These are phyloP conservation scores for Williopsis jadinii DNA, from an alignment of 1,139 yeast genomes.

Conservation along the genomic window DNA sequence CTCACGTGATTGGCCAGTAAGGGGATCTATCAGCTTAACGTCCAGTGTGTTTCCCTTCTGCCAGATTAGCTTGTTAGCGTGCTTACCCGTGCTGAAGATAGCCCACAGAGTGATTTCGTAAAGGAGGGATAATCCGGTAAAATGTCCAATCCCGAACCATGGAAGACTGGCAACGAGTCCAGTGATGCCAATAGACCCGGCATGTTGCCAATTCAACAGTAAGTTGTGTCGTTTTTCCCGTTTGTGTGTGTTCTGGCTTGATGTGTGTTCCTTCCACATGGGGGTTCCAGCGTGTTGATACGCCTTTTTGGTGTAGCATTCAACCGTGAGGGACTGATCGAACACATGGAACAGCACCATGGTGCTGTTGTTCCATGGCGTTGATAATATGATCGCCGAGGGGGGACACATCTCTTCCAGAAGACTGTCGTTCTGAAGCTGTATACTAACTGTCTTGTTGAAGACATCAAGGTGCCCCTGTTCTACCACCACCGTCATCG, in stretches of 20 bases:
- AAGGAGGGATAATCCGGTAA: not conserved
- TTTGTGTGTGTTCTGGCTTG: not conserved
- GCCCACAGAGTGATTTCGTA: too few species aligned
- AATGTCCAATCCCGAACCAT: constrained; percentile 9
- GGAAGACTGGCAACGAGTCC: constrained; percentile 9
- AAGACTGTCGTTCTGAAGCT: not conserved
- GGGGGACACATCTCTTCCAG: not conserved
- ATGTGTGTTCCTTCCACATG: not conserved
- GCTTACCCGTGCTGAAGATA: too few species aligned
- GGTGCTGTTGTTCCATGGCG: too few species aligned
- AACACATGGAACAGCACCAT: too few species aligned
- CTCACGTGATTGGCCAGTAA: too few species aligned
- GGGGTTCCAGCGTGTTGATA: too few species aligned
- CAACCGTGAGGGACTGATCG: too few species aligned
- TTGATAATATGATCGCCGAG: not conserved
- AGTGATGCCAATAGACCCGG: constrained; percentile 9
- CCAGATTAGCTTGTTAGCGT: too few species aligned
- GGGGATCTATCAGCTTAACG: too few species aligned
- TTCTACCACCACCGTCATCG: constrained; percentile 25
- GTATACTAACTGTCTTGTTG: too few species aligned
- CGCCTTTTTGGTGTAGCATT: too few species aligned
- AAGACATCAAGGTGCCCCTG: constrained; percentile 27
- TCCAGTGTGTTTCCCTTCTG: too few species aligned
- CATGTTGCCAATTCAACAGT: constrained; percentile 20
- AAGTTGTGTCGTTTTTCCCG: constrained; percentile 6